phyloP scores from a whole-genome alignment of 352 stramenopile species.

The Chrysophaeum taylorii region DNA sequence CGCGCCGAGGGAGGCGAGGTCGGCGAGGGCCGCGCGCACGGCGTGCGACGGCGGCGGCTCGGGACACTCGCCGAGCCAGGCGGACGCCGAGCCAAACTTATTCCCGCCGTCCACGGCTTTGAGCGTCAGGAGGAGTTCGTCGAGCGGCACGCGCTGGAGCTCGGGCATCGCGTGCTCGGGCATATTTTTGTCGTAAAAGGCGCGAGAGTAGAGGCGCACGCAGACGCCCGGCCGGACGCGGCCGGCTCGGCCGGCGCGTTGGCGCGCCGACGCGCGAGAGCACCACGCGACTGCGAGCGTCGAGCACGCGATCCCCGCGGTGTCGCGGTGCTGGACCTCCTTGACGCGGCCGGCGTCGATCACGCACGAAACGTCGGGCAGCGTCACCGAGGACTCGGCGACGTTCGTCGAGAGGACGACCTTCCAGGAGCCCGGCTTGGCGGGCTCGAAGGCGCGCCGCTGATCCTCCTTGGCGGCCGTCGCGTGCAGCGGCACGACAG shows the following conservation, averaged over 20 bases:
- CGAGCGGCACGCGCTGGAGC: constrained; percentile 42
- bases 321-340: constrained; percentile 40
- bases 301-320: constrained; percentile 29
- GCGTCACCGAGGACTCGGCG: constrained; percentile 87
- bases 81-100: constrained; percentile 44
- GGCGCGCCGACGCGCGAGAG: constrained; percentile 49
- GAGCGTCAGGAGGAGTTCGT: constrained; percentile 39
- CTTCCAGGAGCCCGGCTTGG: constrained; percentile 37
- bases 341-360: constrained; percentile 29
- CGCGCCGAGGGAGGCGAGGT: constrained; percentile 67
- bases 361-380: constrained; percentile 64
- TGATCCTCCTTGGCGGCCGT: constrained; percentile 72
- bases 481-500: constrained; percentile 59
- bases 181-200: constrained; percentile 12
- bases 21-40: constrained; percentile 9
- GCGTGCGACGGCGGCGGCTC: constrained; percentile 6
- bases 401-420: constrained; percentile 90
- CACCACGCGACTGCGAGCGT: constrained; percentile 38
- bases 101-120: constrained; percentile 45
- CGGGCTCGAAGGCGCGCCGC: constrained; percentile 24
- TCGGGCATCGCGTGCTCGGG: constrained; percentile 36
- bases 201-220: constrained; percentile 70
- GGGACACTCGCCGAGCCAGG: constrained; percentile 34
- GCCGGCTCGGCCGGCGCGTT: constrained; percentile 71
- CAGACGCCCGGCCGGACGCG: constrained; percentile 74